Evolutionary conservation across 1,139 yeast genomes (phyloP), one percentile per base, ranked within the genome.

Genomic region (Candida pseudoviswanathii): DNA sequence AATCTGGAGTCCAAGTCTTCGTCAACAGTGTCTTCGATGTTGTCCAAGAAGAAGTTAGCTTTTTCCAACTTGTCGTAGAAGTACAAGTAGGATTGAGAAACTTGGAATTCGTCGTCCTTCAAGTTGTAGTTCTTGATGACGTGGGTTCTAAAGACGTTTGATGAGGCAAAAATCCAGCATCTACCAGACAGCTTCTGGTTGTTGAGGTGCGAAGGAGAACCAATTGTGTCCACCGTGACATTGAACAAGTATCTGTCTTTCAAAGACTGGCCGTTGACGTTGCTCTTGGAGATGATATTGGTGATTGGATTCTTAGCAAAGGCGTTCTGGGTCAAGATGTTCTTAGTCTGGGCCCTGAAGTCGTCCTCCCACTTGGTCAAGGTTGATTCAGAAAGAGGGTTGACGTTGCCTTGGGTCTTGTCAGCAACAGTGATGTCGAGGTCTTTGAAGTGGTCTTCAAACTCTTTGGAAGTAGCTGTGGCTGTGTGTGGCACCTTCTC

Each of bases 121-220:
- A 89, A 67, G 60, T 85, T 82, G 65, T 84, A 79, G 63, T 80
- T 79, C 58, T 78, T 73, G 66, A 86, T 84, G 43, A 86, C 81
- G 47, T 77, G 78, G 45, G 86, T 66, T 58, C 96, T 75, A 58
- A 89, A 70, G 46, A 86, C 79, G 59, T 89, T 89, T 49, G 89
- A 82, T 1, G 94, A 80, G 6, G 96, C 96, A 67, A 89, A 89
- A 56, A 89, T 75, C 96, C 96, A 89, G 67, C 96, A 89, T 59
- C 96, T 73, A 37, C 96, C 96, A 11, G 89, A 81, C 34, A 80
- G 66, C 61, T 80, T 80, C 67, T 89, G 96, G 67, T 86, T 84
- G 60, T 89, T 85, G 47, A 84, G 72, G 54, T 52, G 67, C 3
- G 66, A 74, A 24, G 95, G 94, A 2, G 83, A 64, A 2, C 91